Percentiles rank a stretch among this genome's conserved stretches.
Conservation (phyloP, 768 basidiomycete genomes). For the Collybia sp. region DNA sequence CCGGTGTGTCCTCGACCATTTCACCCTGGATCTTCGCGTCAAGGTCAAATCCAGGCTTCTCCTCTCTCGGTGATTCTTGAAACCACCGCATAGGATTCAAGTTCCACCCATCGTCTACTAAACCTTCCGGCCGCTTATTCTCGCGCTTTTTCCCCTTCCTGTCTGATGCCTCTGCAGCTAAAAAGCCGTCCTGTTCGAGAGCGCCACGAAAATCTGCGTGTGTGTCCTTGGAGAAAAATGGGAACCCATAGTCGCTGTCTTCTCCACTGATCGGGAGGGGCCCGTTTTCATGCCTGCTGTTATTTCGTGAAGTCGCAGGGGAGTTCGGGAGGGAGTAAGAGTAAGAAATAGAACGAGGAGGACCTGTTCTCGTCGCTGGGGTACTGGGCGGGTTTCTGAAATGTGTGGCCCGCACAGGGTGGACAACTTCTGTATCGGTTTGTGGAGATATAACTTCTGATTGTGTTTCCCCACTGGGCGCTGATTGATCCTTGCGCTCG, state of each 20-base stretch:
- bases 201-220: conserved; percentile 62
- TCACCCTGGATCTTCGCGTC: neutral
- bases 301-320: conserved; percentile 20
- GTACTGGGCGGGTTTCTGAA: conserved; percentile 34
- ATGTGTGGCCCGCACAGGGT: conserved; percentile 12
- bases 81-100: conserved; percentile 42
- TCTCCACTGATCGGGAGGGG: conserved; percentile 21
- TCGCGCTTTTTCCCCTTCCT: conserved; percentile 53
- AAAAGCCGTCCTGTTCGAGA: conserved; percentile 36
- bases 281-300: conserved; percentile 20
- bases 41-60: conserved; percentile 30
- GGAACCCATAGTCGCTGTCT: conserved; percentile 21
- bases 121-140: conserved; percentile 18
- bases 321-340: conserved; percentile 50
- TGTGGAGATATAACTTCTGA: neutral
- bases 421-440: conserved; percentile 2
- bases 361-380: conserved; percentile 66
- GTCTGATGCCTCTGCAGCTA: conserved; percentile 36
- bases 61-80: conserved; percentile 47
- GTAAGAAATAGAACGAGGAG: conserved; percentile 69
- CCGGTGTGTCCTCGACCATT: conserved; percentile 1
- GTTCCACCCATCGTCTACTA: conserved; percentile 48
- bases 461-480: too few species aligned
- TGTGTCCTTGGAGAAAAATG: conserved; percentile 26
- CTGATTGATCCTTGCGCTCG: neutral